These are phyloP conservation scores for Ustilago nuda DNA, from an alignment of 1,284 basidiomycete genomes.

Conservation along the genomic window DNA sequence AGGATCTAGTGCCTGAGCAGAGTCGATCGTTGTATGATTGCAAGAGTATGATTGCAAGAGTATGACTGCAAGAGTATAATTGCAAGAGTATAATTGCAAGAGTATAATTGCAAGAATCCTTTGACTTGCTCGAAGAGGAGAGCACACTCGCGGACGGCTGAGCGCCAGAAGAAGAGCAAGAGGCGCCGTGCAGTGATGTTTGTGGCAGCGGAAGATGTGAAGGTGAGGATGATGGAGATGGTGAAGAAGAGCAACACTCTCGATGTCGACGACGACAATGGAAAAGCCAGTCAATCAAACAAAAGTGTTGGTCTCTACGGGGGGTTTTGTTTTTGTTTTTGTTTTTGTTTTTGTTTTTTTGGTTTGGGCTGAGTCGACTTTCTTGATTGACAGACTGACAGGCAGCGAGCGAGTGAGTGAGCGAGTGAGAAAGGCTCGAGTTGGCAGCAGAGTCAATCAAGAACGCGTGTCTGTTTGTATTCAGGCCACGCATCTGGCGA, in stretches of 20 bases:
- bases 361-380: neutral
- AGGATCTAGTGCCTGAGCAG: neutral
- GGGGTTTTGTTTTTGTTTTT: too few relatives aligned
- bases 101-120: neutral
- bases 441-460: neutral
- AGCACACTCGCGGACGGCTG: neutral
- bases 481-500: neutral
- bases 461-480: neutral
- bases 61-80: neutral
- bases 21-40: neutral
- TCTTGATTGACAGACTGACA: neutral
- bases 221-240: neutral
- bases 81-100: neutral
- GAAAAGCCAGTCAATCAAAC: neutral
- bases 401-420: neutral
- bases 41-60: neutral
- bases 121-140: neutral
- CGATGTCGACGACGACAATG: neutral
- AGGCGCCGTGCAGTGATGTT: neutral
- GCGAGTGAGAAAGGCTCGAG: neutral
- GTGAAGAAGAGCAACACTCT: neutral
- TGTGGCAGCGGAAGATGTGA: neutral
- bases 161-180: neutral
- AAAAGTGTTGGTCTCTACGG: constrained; percentile 1
- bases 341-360: too few relatives aligned